Conservation (phyloP, 1,284 basidiomycete genomes). For the Cutaneotrichosporon spelunceum region DNA sequence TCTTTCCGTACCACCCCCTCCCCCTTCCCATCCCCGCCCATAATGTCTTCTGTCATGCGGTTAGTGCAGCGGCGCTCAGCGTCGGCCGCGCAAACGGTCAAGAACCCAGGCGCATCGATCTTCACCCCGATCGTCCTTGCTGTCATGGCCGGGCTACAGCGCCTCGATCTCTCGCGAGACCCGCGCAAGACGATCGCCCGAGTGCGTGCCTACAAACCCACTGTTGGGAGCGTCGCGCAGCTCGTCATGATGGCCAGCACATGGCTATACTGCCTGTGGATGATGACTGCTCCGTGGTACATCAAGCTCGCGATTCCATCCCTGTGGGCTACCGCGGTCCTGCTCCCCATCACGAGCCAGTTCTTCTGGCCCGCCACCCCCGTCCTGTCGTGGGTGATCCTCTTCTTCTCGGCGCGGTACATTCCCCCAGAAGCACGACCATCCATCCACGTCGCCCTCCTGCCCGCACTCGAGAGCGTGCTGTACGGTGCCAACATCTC, state of each 20-base stretch:
- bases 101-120: constrained; percentile 9
- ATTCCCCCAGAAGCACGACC: constrained; percentile 74
- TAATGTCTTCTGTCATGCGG: constrained; percentile 2
- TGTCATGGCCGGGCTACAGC: constrained; percentile 48
- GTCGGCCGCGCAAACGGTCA: neutral
- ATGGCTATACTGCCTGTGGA: constrained; percentile 69
- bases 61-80: neutral
- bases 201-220: constrained; percentile 62
- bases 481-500: constrained; percentile 96
- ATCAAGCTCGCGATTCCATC: constrained; percentile 79
- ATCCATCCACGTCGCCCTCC: constrained; percentile 80
- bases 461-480: constrained; percentile 90
- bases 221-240: constrained; percentile 58
- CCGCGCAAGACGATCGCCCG: constrained; percentile 66
- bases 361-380: constrained; percentile 89
- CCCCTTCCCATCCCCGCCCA: neutral
- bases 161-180: constrained; percentile 72
- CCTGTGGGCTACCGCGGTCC: constrained; percentile 64
- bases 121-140: constrained; percentile 40
- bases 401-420: constrained; percentile 81
- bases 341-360: constrained; percentile 85
- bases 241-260: constrained; percentile 61
- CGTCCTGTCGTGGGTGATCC: constrained; percentile 77
- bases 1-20: neutral
- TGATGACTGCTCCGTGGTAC: constrained; percentile 64